Conservation (phyloP, 257 asterid genomes). For the Verbena officinalis region DNA sequence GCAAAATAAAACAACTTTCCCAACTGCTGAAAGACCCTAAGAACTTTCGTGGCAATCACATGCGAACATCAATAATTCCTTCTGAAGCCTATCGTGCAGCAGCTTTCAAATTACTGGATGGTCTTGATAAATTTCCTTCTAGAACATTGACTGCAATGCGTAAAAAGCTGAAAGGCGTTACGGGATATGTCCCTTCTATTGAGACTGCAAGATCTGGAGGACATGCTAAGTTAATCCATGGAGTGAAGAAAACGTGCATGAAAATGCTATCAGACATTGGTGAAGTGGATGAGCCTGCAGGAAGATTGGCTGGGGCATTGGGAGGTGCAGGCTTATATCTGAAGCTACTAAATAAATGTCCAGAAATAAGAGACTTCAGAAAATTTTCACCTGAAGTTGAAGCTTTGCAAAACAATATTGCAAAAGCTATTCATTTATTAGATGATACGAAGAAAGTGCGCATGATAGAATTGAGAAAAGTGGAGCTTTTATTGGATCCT, state of each 20-base stretch:
- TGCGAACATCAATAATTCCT: constrained; percentile 27
- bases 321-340: constrained; percentile 68
- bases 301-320: constrained; percentile 61
- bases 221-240: constrained; percentile 27
- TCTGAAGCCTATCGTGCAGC: constrained; percentile 50
- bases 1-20: constrained; percentile 40
- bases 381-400: constrained; percentile 61
- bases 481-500: constrained; percentile 51
- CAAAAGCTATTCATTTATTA: constrained; percentile 57
- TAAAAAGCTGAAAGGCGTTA: constrained; percentile 58
- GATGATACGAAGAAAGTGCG: constrained; percentile 38
- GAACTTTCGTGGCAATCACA: constrained; percentile 34
- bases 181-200: constrained; percentile 46
- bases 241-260: constrained; percentile 46
- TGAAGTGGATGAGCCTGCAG: constrained; percentile 50
- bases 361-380: constrained; percentile 45
- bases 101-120: constrained; percentile 53
- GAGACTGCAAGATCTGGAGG: constrained; percentile 20
- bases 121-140: constrained; percentile 52
- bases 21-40: constrained; percentile 50
- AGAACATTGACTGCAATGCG: constrained; percentile 57
- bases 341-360: constrained; percentile 47
- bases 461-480: constrained; percentile 45
- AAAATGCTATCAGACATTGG: constrained; percentile 48
- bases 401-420: constrained; percentile 72